These are phyloP conservation scores for Lavandula angustifolia DNA, from an alignment of 257 asterid genomes.

Conservation along the genomic window DNA sequence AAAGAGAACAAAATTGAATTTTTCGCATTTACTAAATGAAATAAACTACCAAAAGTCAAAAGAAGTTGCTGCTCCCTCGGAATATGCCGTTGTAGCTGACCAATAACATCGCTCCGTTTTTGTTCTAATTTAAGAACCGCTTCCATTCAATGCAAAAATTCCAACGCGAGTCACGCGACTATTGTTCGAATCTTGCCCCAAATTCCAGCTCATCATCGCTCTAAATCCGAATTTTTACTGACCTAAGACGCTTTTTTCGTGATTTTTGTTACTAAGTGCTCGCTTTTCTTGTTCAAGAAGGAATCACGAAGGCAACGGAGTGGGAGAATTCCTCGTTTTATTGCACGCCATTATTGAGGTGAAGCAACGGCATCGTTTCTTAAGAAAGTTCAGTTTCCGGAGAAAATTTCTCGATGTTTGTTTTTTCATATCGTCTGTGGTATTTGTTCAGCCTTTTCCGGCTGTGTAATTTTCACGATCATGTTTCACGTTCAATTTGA, in stretches of 20 bases:
- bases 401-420: not conserved
- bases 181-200: constrained; percentile 28
- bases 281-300: not conserved
- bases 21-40: no score
- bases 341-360: constrained; percentile 39
- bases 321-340: constrained; percentile 26
- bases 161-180: not conserved
- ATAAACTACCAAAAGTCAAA: not conserved
- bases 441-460: not conserved
- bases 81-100: constrained; percentile 14
- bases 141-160: not conserved
- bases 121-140: not conserved
- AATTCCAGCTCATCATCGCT: constrained; percentile 36
- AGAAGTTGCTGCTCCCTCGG: not conserved
- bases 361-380: constrained; percentile 16
- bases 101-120: not conserved
- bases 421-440: not conserved
- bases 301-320: constrained; percentile 22
- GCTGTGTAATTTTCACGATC: constrained; percentile 5
- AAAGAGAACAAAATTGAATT: no score
- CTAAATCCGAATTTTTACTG: not conserved
- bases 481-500: not conserved
- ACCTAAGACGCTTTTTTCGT: not conserved
- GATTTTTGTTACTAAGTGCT: not conserved
- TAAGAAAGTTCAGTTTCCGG: not conserved